Conservation (phyloP, 257 asterid species). For the Solanum arcanum region DNA sequence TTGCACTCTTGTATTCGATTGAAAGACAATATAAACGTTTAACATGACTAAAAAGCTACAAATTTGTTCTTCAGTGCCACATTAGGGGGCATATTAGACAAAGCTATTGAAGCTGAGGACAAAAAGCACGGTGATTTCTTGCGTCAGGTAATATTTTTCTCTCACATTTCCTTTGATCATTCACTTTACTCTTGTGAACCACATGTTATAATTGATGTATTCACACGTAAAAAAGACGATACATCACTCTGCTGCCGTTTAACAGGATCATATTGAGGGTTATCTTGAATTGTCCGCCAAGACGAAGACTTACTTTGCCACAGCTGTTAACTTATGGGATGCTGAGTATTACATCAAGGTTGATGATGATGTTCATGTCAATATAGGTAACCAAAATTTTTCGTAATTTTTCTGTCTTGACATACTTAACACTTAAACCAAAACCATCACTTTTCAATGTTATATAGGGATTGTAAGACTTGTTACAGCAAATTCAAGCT, state of each 20-base stretch:
- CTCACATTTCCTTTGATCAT: background rate
- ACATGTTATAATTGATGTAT: background rate
- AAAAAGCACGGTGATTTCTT: constrained; percentile 79
- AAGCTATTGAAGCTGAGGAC: constrained; percentile 82
- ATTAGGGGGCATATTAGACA: constrained; percentile 77
- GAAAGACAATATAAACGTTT: background rate
- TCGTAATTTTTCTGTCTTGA: background rate
- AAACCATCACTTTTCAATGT: background rate
- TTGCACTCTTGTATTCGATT: background rate
- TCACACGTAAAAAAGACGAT: background rate
- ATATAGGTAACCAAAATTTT: constrained; percentile 42
- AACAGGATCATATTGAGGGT: constrained; percentile 87
- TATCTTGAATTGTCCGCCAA: constrained; percentile 93
- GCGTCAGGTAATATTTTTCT: constrained; percentile 45
- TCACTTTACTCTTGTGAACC: background rate
- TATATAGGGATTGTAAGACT: background rate
- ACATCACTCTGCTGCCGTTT: background rate
- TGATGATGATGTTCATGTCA: constrained; percentile 91
- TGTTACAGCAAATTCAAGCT: background rate
- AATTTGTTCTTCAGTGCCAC: constrained; percentile 46
- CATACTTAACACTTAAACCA: background rate
- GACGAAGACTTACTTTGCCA: constrained; percentile 70
- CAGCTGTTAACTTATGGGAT: constrained; percentile 70
- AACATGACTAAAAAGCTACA: background rate
- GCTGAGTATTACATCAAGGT: constrained; percentile 91